Evolutionary conservation across 257 asterid species (phyloP).

Genomic region (Eustoma russellianum): DNA sequence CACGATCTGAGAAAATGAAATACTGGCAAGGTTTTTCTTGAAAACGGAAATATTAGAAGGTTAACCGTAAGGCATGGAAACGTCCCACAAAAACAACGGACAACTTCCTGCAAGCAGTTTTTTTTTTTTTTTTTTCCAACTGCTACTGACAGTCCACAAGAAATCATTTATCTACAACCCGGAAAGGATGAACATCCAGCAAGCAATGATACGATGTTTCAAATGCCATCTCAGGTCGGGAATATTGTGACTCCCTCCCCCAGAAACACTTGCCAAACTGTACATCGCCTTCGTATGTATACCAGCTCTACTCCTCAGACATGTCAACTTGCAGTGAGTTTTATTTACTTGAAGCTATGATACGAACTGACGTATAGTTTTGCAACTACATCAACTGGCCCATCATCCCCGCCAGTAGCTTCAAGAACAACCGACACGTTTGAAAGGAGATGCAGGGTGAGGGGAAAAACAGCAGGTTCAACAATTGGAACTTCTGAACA

Average conservation of each 20-base stretch:
- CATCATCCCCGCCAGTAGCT: conserved; percentile 70
- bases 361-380: conserved; percentile 63
- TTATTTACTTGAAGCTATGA: conserved; percentile 16
- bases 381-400: conserved; percentile 67
- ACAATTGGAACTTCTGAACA: not conserved
- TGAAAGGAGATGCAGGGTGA: conserved; percentile 53
- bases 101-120: conserved; percentile 11
- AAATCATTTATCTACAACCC: conserved; percentile 3
- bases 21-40: too few species aligned
- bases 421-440: conserved; percentile 65
- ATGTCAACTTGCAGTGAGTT: not conserved
- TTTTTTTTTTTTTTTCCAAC: not conserved
- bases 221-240: conserved; percentile 4
- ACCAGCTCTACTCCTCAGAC: conserved; percentile 1
- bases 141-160: not conserved
- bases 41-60: too few species aligned
- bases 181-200: not conserved
- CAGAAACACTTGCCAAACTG: conserved; percentile 1
- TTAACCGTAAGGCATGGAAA: not conserved
- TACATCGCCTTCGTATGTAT: conserved; percentile 12
- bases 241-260: not conserved
- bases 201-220: conserved; percentile 4
- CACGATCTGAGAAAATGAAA: too few species aligned
- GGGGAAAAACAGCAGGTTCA: conserved; percentile 68
- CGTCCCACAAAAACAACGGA: conserved; percentile 13